Conservation (phyloP, 495 filamentous ascomycete species). For the Tuber magnatum region DNA sequence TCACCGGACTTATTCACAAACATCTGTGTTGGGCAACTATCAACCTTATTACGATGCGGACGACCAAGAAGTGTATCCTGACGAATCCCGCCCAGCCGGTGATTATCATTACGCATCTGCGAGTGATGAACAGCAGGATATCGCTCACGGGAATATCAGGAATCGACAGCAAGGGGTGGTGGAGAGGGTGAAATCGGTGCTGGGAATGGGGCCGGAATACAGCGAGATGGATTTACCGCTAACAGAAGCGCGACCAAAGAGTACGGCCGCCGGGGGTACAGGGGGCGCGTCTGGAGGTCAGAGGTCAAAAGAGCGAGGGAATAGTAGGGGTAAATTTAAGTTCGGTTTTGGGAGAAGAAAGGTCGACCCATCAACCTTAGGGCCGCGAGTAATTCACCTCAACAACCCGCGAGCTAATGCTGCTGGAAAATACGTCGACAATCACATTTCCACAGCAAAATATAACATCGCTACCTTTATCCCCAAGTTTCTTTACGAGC, state of each 20-base stretch:
- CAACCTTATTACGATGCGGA: conserved; percentile 82
- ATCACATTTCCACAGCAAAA: conserved; percentile 95
- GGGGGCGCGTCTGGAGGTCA: conserved; percentile 1
- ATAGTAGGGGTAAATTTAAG: conserved; percentile 66
- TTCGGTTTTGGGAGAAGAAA: conserved; percentile 88
- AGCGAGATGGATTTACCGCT: conserved; percentile 97
- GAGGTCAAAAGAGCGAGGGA: conserved; percentile 23
- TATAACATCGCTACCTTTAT: conserved; percentile 95
- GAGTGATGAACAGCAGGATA: conserved; percentile 45
- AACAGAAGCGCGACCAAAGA: conserved; percentile 63
- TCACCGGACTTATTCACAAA: conserved; percentile 67
- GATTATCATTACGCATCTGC: conserved; percentile 55
- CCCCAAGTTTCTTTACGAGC: conserved; percentile 96
- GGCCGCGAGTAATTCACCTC: conserved; percentile 87
- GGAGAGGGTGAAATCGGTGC: conserved; percentile 77
- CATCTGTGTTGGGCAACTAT: conserved; percentile 76
- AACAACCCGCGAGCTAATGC: conserved; percentile 96
- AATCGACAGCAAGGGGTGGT: conserved; percentile 85
- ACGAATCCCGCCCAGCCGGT: conserved; percentile 59
- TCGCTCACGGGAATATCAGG: conserved; percentile 51
- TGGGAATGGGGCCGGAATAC: conserved; percentile 87
- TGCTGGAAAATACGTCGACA: conserved; percentile 81
- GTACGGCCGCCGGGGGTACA: conserved; percentile 43
- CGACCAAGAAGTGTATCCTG: conserved; percentile 53
- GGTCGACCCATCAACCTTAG: conserved; percentile 78